Evolutionary conservation across 2,329 filamentous ascomycete genomes (phyloP), one percentile per base, ranked within the genome.

Genomic region (Calonectria fujianensis): DNA sequence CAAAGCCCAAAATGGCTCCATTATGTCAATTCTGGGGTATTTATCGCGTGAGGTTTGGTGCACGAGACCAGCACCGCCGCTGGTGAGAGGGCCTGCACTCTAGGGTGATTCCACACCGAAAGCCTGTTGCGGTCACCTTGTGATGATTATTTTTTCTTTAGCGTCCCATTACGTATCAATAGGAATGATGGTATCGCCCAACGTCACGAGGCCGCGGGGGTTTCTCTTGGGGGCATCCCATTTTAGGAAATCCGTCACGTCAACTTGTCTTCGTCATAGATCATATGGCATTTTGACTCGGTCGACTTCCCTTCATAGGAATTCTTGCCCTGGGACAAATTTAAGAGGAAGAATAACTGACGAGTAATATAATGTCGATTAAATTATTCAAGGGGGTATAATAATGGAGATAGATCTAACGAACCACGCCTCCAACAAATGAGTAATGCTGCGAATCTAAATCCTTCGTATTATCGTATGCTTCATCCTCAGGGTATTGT

Each of bases 401-500:
- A 32, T 63, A 54, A 74, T 45, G 35, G 73, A 51, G 59, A 8
- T 69, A 65, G 37, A 29, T 71, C 63, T 66, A 75, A 61, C 52
- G 20, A 59, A 50, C 48, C 29, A 37, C 54, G 41, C 29, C 35
- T 54, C 9, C 35, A 39, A 35, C 13, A 67, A 37, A 63, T 66
- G 35, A 63, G 39, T 67, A 63, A 16, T 70, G 45, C 32, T 64
- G 51, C n/a, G 50, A 59, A 51, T 80, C 39, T 70, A 69, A 50
- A 67, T 63, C 72, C 72, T 48, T 52, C 61, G 27, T 70, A 31
- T 51, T 54, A 32, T 70, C 48, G 24, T 32, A 63, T 67, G 45
- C 32, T 67, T 71, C 59, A 69, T 73, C 57, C 52, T 74, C 54
- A 16, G 75, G 77, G 79, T 79, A 80, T 81, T 77, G 59, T 74